These are phyloP conservation scores for Kalaharituber pfeilii DNA, from an alignment of 2,329 filamentous ascomycete genomes.

Conservation along the genomic window DNA sequence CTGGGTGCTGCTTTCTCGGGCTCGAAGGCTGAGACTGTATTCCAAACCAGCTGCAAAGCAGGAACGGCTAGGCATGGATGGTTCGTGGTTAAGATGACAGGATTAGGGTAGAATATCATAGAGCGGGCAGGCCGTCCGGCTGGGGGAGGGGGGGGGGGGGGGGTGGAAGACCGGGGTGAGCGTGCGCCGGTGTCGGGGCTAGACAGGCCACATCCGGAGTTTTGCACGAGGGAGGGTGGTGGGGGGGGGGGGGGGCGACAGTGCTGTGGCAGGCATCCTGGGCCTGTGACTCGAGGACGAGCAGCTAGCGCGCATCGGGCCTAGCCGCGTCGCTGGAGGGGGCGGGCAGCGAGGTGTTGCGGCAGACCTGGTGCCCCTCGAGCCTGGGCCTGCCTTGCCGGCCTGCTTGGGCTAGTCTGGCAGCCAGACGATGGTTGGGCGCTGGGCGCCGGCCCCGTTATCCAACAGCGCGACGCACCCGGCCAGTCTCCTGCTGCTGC, in stretches of 20 bases:
- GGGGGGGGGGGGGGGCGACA: too few species aligned
- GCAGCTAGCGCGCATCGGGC: too few species aligned
- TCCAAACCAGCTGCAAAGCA: neutral
- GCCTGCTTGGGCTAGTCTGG: constrained; percentile 13
- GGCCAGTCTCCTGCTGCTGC: constrained; percentile 6
- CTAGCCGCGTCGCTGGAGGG: too few species aligned
- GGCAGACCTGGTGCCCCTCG: too few species aligned
- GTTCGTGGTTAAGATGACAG: neutral
- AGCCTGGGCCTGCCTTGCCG: constrained; percentile 13
- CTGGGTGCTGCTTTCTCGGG: neutral
- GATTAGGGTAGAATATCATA: neutral
- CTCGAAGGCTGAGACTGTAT: neutral
- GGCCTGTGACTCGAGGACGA: too few species aligned
- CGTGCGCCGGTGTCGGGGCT: too few species aligned
- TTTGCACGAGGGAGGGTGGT: too few species aligned
- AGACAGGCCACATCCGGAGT: too few species aligned
- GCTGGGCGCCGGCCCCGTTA: constrained; percentile 10
- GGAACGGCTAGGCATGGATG: neutral
- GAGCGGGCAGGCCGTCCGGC: neutral
- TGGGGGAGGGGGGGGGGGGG: neutral
- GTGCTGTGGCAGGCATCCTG: too few species aligned
- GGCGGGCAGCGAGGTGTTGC: neutral
- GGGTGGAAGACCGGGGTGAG: too few species aligned
- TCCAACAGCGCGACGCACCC: constrained; percentile 9
- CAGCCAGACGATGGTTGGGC: constrained; percentile 2